Evolutionary conservation across 441 rosid genomes (phyloP).

Genomic region (California macrophylla): DNA sequence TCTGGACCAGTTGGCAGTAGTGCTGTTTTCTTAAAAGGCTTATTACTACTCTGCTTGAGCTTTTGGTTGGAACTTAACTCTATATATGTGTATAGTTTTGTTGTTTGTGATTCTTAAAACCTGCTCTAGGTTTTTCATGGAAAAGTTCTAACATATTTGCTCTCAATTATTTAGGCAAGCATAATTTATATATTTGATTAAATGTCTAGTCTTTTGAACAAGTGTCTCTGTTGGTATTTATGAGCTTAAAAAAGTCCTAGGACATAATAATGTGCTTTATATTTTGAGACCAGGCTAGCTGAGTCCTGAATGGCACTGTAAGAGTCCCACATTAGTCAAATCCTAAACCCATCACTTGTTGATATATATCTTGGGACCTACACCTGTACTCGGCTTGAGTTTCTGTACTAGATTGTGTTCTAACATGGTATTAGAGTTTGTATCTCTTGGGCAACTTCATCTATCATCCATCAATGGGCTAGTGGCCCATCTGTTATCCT

Average conservation of each 20-base stretch:
- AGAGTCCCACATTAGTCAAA: neutral
- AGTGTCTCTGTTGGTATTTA: neutral
- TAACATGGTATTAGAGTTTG: neutral
- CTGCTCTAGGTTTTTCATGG: neutral
- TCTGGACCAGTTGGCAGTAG: neutral
- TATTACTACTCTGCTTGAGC: neutral
- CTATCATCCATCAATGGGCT: neutral
- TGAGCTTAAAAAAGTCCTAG: neutral
- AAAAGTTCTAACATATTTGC: neutral
- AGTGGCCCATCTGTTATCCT: neutral
- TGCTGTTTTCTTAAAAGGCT: neutral
- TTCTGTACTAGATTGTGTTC: neutral
- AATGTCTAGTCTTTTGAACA: neutral
- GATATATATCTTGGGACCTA: neutral
- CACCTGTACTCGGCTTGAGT: neutral
- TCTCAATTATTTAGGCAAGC: neutral
- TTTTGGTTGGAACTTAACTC: constrained; percentile 4
- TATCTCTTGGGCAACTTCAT: neutral
- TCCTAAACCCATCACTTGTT: neutral
- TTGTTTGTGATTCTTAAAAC: neutral
- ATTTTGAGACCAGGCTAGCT: neutral
- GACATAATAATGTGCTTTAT: neutral
- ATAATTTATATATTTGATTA: neutral
- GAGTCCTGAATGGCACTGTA: neutral
- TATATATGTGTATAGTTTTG: neutral